Percentiles rank a stretch among this genome's conserved stretches.
These are phyloP conservation scores for Boletus eberwhitei DNA, from an alignment of 768 basidiomycete genomes.

Conservation along the genomic window DNA sequence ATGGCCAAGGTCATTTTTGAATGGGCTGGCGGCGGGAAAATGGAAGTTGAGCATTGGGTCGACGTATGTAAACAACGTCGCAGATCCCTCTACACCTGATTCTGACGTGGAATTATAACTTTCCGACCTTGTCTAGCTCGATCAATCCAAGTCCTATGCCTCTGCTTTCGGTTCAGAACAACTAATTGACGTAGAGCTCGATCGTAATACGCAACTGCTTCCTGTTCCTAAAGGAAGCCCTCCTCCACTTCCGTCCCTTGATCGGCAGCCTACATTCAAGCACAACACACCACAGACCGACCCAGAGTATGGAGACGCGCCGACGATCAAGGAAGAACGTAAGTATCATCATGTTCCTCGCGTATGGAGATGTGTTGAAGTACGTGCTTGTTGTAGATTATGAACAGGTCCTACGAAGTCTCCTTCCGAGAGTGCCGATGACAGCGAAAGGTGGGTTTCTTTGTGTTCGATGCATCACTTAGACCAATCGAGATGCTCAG, in stretches of 20 bases:
- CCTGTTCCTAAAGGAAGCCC: conserved; percentile 23
- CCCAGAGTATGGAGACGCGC: not conserved
- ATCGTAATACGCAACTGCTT: conserved; percentile 40
- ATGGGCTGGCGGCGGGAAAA: conserved; percentile 43
- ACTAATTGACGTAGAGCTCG: conserved; percentile 47
- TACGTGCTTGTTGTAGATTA: conserved; percentile 26
- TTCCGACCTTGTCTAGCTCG: conserved; percentile 35
- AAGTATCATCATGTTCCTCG: not conserved
- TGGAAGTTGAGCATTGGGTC: conserved; percentile 51
- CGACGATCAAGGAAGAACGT: conserved; percentile 17
- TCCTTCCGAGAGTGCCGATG: conserved; percentile 44
- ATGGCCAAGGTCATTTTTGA: conserved; percentile 40
- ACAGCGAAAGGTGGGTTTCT: conserved; percentile 37
- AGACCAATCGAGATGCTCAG: conserved; percentile 21
- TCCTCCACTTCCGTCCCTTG: conserved; percentile 27
- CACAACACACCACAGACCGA: not conserved
- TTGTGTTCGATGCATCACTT: not conserved
- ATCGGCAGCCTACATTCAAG: conserved; percentile 14
- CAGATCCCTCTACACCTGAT: not conserved
- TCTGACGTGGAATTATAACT: not conserved
- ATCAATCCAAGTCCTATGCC: conserved; percentile 34
- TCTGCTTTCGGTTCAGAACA: conserved; percentile 48
- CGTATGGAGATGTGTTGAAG: not conserved
- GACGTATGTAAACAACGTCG: conserved; percentile 35
- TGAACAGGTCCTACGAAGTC: conserved; percentile 29